Conservation (phyloP, 1,284 basidiomycete species). For the Hortiboletus rubellus region DNA sequence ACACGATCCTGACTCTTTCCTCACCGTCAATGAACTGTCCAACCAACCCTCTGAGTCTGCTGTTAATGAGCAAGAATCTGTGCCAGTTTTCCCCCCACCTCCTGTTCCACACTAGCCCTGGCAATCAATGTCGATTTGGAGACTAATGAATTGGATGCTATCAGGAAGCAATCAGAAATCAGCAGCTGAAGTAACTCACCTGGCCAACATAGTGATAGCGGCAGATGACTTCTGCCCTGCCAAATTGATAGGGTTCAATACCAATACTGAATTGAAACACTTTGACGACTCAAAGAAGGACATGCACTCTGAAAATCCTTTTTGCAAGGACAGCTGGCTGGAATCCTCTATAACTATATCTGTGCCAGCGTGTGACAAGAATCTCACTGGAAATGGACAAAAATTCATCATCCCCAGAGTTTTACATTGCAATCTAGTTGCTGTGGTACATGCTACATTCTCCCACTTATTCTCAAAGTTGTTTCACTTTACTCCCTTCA, state of each 20-base stretch:
- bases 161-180: neutral
- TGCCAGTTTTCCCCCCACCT: too few species aligned
- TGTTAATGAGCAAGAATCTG: too few species aligned
- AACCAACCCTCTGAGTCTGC: neutral
- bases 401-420: neutral
- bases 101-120: conserved; percentile 8
- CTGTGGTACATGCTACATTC: neutral
- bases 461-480: neutral
- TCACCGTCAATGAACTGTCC: neutral
- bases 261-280: neutral
- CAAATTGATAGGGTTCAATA: neutral
- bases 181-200: neutral
- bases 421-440: neutral
- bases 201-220: neutral
- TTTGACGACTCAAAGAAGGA: neutral
- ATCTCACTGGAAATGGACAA: too few species aligned
- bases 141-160: conserved; percentile 4
- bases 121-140: neutral
- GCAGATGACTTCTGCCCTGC: neutral
- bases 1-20: neutral
- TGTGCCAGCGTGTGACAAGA: too few species aligned
- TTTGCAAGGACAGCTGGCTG: conserved; percentile 1
- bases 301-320: neutral
- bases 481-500: too few species aligned
- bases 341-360: neutral